These are phyloP conservation scores for Eucalyptus sideroxylon DNA, from an alignment of 345 rosid genomes.

Conservation along the genomic window DNA sequence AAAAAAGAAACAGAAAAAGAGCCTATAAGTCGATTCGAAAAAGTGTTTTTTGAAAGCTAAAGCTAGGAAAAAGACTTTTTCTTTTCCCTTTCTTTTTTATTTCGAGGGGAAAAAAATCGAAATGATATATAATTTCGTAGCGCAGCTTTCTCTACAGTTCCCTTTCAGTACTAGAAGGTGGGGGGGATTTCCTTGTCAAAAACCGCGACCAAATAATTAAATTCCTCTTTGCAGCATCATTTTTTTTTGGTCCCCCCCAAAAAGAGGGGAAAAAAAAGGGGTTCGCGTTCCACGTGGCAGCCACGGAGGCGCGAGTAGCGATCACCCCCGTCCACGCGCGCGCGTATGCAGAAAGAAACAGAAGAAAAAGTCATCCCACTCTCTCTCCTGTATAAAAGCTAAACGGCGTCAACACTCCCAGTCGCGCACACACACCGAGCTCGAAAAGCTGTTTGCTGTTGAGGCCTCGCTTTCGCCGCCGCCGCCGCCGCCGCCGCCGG, in stretches of 20 bases:
- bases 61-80: background rate
- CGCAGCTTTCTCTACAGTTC: background rate
- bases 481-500: background rate
- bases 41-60: background rate
- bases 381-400: background rate
- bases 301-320: background rate
- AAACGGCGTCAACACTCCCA: background rate
- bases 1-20: too few relatives aligned
- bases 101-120: background rate
- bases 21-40: too few relatives aligned
- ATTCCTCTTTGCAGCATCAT: background rate
- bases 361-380: background rate
- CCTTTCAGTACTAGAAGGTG: background rate
- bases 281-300: background rate
- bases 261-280: fast-evolving
- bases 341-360: background rate
- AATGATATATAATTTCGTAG: background rate
- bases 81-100: too few relatives aligned
- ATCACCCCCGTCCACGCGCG: background rate
- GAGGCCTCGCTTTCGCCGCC: background rate
- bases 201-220: background rate
- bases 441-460: background rate
- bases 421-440: background rate
- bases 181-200: background rate
- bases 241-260: background rate